Base-by-base conservation (phyloP, 192 early-diverging fungal species). In the Entomortierella beljakovae region DNA sequence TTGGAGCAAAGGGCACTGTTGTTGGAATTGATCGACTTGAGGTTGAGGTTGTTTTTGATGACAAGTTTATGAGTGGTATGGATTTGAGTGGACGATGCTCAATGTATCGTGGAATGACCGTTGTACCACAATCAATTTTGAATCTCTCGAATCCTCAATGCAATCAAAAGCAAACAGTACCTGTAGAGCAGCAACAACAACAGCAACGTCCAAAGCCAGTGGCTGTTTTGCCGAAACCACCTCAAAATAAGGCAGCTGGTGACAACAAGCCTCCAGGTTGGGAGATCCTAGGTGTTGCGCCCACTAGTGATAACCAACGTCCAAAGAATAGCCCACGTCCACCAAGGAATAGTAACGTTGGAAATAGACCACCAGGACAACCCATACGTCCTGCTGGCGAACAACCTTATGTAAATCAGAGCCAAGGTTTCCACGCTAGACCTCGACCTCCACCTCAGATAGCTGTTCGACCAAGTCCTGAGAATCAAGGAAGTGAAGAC, bases 31-130 rank as follows among this genome's bases (percentile, higher is more conserved):
- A 89, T 33, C 92, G 92, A 29, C 80, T 88, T 22, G 82, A 86
- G 51, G 74, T 98, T 6, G 97, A 99, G 68, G 87, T 99, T 18
- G 75, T 99, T 0, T 94, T 98, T 69, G 98, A 99, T 81, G 70
- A 81, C 60, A 67, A 88, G 6, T 94, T 98, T 66, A 88, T 96
- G 82, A 90, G 89, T 58, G 95, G 93, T 3, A 87, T 83, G 22
- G 90, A 84, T 35, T 82, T 99, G n/a, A 90, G 90, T 43, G 93
- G 91, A 42, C 75, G 91, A 61, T 98, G 95, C 71, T 89, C 91
- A 6, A 84, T 86, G 23, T 82, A 86, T 57, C 92, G 94, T 50
- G 95, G 97, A 18, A 87, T 90, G 70, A 77, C 89, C 1, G 89
- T 95, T 25, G 83, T 76, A 23, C 84, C 86, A 11, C 74, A 85